Base-by-base conservation (phyloP, 2,329 filamentous ascomycete genomes). In the Paecilomyces sp. region DNA sequence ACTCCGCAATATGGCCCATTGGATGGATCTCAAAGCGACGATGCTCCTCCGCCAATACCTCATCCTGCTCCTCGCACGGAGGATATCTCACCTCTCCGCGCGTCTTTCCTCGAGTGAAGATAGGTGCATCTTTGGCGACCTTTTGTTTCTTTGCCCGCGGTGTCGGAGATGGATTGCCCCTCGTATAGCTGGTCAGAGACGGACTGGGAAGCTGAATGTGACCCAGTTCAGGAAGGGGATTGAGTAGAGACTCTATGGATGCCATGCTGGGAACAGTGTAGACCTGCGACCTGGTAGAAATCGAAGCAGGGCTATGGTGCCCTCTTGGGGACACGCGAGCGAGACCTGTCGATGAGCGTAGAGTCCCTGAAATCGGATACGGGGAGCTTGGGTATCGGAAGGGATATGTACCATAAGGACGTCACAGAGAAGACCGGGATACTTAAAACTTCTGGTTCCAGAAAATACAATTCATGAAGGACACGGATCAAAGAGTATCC, bases 81-180 rank as follows among this genome's bases (percentile, higher is more conserved):
- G 83, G 83, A 69, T 88, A 96, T 70, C 88, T 88, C 65, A 95
- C 80, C 30, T 82, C 77, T 2, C 89, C 90, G 63, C 86, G 85
- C 33, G 85, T 79, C 60, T 82, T 81, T 54, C 83, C 84, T 66
- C 84, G 85, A 30, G 80, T 79, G 70, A 88, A 86, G 7, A 88
- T 75, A 0, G 85, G 82, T 30, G 81, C 82, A 66, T 89, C 85
- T 71, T 89, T 91, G 60, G 82, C 77, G 68, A 87, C 79, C 75
- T 87, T 90, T 63, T 82, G 80, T 67, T 71, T 74, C 63, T 74
- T 76, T 25, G 67, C 66, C 22, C 65, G 67, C 18, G 65, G 63
- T 5, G 65, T 41, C 25, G 62, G 57, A 33, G 63, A 62, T 18
- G 60, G 68, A 64, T 62, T 67, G 63, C 72, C 66, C 77, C 74